Evolutionary conservation across 176 grass and related monocot species (phyloP).

Genomic region (Tillandsia leiboldiana): DNA sequence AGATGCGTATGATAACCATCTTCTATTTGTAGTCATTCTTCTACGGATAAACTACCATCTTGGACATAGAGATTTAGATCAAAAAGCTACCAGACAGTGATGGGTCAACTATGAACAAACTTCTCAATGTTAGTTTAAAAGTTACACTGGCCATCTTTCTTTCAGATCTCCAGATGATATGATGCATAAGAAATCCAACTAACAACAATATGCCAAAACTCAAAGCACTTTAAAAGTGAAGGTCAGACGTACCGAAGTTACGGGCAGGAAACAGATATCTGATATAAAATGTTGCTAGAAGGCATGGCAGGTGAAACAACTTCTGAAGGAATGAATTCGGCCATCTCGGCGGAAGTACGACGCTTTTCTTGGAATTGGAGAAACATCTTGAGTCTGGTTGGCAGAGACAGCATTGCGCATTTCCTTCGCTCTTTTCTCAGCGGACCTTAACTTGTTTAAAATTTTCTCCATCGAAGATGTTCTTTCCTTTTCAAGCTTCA

Average conservation of each 20-base stretch:
- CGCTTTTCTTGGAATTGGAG: not conserved
- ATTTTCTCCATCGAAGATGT: constrained; percentile 3
- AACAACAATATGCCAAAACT: no score
- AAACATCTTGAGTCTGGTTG: not conserved
- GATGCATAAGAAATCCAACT: no score
- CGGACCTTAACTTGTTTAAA: not conserved
- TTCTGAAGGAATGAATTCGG: not conserved
- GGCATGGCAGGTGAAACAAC: not conserved
- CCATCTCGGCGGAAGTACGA: not conserved
- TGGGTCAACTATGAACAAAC: no score
- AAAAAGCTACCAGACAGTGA: no score
- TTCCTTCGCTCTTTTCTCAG: not conserved
- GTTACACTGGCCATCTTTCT: no score
- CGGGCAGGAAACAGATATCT: not conserved
- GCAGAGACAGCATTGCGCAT: not conserved
- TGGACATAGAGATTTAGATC: no score
- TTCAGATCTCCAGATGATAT: no score
- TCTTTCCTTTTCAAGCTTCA: not conserved
- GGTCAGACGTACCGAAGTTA: no score
- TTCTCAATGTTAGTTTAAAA: no score
- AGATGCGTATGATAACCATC: no score
- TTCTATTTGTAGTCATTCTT: no score
- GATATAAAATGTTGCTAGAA: not conserved
- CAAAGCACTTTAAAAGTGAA: not conserved
- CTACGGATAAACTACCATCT: no score